A percentile compares a stretch with the other conserved stretches of the same genome.
phyloP scores from a whole-genome alignment of 2,329 filamentous ascomycete species.

The Diaporthe helianthi region DNA sequence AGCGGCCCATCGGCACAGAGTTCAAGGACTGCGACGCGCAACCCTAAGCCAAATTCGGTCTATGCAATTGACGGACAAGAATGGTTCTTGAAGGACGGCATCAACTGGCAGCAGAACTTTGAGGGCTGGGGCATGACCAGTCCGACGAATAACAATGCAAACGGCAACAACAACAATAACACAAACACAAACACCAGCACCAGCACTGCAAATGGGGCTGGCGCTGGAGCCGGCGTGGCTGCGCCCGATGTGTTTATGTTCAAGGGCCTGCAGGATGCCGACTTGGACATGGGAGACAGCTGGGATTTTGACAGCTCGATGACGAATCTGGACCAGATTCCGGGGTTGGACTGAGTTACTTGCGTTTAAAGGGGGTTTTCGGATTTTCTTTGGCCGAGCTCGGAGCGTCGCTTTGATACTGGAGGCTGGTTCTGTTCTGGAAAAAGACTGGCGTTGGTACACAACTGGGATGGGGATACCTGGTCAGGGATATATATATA shows the following conservation, averaged over 20 bases:
- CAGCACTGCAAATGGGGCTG: neutral
- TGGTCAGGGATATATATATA: neutral
- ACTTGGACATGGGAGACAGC: conserved; percentile 36
- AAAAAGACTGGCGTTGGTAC: conserved; percentile 19
- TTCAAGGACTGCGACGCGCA: conserved; percentile 37
- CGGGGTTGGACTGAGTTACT: conserved; percentile 40
- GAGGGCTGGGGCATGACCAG: conserved; percentile 56
- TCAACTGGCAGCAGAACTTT: conserved; percentile 65
- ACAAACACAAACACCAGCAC: no score
- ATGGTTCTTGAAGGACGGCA: conserved; percentile 65
- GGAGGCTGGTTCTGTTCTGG: neutral
- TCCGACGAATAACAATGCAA: neutral
- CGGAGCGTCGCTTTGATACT: neutral
- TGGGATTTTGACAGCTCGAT: conserved; percentile 40
- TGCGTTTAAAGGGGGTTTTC: neutral
- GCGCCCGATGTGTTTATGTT: conserved; percentile 41
- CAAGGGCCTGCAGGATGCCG: conserved; percentile 36
- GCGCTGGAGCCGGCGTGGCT: conserved; percentile 33
- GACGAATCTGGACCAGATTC: conserved; percentile 39
- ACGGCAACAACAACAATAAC: neutral
- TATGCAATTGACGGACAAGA: conserved; percentile 59
- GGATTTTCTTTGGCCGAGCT: neutral
- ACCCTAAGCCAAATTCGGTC: conserved; percentile 42
- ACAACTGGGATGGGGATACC: conserved; percentile 4
- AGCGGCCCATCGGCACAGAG: conserved; percentile 36